Base-by-base conservation (phyloP, 768 basidiomycete species). In the Pleurotus tuoliensis region DNA sequence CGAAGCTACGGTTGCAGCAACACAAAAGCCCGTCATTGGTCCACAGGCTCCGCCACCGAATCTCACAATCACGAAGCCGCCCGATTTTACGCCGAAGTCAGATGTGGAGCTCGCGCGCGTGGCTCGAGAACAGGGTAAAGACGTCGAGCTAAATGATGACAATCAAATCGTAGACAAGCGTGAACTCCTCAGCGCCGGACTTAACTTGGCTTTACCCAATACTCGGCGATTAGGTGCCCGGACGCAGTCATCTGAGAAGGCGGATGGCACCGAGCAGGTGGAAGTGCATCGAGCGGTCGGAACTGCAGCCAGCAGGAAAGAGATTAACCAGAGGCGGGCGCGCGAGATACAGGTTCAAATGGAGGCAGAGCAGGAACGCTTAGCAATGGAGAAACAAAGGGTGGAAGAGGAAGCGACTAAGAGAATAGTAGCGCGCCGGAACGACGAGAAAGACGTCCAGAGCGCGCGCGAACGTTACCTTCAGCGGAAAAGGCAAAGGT, bases 121-220 rank as follows among this genome's bases (percentile, higher is more conserved):
- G 44, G 92, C 93, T 13, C 76, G 78, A 61, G 82, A 79, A 57
- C 79, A 88, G 64, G 95, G 94, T 20, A 90, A 90, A 68, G 79
- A 85, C 9, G 87, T 99, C 34, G 96, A 98, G 70, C 74, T 98
- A 34, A 98, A 98, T 69, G 96, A 98, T 69, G 95, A 98, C 63
- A 95, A 94, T 63, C 92, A 95, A 68, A 94, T 98, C 46, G 88
- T 99, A 47, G 97, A 99, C 74, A 94, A 95, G 66, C 87, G 95
- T 56, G 92, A 95, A 52, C 76, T 99, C 6, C 77, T 98, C 45
- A 83, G 88, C 18, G 95, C 96, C 4, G 97, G 97, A 2, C 74
- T 99, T 56, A 99, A 99, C 67, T 79, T 98, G 45, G 85, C 91
- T 34, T 82, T 90, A 58, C 84, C 88, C 38, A 90, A 92, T 66